Evolutionary conservation across 2,329 filamentous ascomycete genomes (phyloP).

Genomic region (Whalleya microplaca): DNA sequence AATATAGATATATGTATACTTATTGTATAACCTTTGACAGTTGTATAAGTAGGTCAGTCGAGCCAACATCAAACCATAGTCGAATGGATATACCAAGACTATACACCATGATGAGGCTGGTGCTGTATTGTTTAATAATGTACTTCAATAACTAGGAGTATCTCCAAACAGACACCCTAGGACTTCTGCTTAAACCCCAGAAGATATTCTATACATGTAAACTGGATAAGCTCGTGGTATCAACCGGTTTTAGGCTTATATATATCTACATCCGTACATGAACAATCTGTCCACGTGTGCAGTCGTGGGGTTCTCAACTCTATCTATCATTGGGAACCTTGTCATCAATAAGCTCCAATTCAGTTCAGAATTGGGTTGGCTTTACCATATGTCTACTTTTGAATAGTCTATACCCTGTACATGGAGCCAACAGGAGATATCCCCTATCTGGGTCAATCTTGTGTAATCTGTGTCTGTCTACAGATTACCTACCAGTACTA

Average conservation of each 20-base stretch:
- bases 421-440: no score
- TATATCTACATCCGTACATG: not conserved
- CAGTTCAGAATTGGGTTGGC: not conserved
- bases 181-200: not conserved
- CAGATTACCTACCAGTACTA: no score
- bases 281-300: not conserved
- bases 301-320: not conserved
- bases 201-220: not conserved
- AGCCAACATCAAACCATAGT: no score
- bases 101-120: no score
- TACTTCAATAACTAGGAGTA: not conserved
- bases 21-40: not conserved
- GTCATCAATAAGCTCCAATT: not conserved
- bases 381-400: not conserved
- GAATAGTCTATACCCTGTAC: no score
- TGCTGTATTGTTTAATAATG: not conserved
- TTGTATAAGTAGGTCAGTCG: no score
- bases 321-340: not conserved
- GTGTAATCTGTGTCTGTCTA: no score
- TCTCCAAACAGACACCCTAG: not conserved
- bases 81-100: no score
- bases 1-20: not conserved
- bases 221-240: not conserved
- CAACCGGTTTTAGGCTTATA: not conserved
- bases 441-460: no score